Evolutionary conservation across 306 rosid species (phyloP).

Genomic region (Calophaca sinica): DNA sequence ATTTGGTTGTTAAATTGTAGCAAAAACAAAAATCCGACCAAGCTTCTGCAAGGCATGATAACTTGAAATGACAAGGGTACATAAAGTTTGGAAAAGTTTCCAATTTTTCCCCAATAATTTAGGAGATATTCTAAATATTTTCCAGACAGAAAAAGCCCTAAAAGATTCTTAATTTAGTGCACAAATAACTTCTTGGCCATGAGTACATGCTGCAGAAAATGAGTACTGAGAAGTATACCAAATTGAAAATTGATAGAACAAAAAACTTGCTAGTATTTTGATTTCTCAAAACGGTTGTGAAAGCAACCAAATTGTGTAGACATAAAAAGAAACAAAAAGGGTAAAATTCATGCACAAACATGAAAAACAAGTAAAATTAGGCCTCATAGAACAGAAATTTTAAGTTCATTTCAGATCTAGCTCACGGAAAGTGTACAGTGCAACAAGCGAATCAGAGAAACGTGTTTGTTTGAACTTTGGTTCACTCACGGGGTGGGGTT

Average conservation of each 20-base stretch:
- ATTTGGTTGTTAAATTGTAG: slow-evolving; percentile 4
- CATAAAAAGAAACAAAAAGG: not conserved
- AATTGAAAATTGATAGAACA: not conserved
- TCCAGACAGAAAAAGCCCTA: not conserved
- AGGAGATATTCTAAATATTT: slow-evolving; percentile 28
- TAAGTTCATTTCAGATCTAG: slow-evolving; percentile 40
- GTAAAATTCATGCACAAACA: not conserved
- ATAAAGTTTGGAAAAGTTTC: not conserved
- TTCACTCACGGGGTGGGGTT: not conserved
- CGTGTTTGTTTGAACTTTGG: slow-evolving; percentile 19
- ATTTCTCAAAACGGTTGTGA: not conserved
- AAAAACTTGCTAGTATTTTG: not conserved
- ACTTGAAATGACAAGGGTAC: slow-evolving; percentile 24
- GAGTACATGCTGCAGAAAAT: slow-evolving; percentile 10
- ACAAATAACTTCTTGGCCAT: not conserved
- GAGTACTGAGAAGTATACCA: not conserved
- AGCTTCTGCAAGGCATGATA: not conserved
- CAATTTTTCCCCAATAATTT: not conserved
- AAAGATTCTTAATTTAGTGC: not conserved
- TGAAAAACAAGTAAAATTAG: not conserved
- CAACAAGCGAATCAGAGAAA: slow-evolving; percentile 26
- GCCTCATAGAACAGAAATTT: slow-evolving; percentile 1
- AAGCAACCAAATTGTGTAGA: slow-evolving; percentile 7
- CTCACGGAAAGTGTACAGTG: not conserved
- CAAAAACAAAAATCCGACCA: slow-evolving; percentile 21